Conservation (phyloP, 176 grass and related monocot species). For the Pontederia crassipes region DNA sequence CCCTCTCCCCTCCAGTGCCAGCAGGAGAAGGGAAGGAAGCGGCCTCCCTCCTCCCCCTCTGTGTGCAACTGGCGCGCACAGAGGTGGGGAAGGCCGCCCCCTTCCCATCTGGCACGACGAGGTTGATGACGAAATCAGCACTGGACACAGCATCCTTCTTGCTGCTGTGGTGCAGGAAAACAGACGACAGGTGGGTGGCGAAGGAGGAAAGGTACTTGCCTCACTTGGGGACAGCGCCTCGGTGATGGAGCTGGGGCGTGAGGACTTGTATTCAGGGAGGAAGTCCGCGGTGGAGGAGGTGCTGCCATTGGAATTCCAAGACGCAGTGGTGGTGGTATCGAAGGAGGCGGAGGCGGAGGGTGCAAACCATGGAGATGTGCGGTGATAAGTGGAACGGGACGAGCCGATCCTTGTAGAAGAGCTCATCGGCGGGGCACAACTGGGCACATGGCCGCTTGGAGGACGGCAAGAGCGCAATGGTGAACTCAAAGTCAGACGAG, state of each 20-base stretch:
- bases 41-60: too few relatives aligned
- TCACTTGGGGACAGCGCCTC: slow-evolving; percentile 12
- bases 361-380: slow-evolving; percentile 92
- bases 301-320: slow-evolving; percentile 43
- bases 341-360: slow-evolving; percentile 72
- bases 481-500: slow-evolving; percentile 95
- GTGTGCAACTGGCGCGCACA: too few relatives aligned
- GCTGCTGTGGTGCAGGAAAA: slow-evolving; percentile 68
- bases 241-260: slow-evolving; percentile 81
- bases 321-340: slow-evolving; percentile 37
- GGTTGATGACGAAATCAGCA: not conserved
- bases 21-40: too few relatives aligned
- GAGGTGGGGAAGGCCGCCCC: too few relatives aligned
- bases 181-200: slow-evolving; percentile 86
- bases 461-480: slow-evolving; percentile 16
- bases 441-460: slow-evolving; percentile 47
- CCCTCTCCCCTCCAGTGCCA: too few relatives aligned
- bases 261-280: slow-evolving; percentile 56
- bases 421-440: slow-evolving; percentile 86
- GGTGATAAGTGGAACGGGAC: slow-evolving; percentile 86
- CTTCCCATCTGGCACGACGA: not conserved
- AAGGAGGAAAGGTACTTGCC: slow-evolving; percentile 70
- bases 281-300: slow-evolving; percentile 55
- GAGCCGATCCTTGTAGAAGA: slow-evolving; percentile 94
- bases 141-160: slow-evolving; percentile 4